These are phyloP conservation scores for Hygrocybe punicea DNA, from an alignment of 768 basidiomycete genomes.

Conservation along the genomic window DNA sequence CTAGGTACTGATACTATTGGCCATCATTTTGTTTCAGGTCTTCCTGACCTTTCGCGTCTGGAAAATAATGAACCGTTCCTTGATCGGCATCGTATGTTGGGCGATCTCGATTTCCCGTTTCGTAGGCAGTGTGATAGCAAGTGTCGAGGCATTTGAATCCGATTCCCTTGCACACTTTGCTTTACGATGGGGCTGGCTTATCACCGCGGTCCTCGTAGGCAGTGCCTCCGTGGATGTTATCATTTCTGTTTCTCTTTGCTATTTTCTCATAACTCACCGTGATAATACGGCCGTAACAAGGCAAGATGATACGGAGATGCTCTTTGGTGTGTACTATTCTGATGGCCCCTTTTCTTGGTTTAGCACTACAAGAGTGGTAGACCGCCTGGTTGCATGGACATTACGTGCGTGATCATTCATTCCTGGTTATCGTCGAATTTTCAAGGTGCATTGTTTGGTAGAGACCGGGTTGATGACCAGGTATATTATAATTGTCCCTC, in stretches of 20 bases:
- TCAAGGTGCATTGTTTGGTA: neutral
- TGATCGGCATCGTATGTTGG: neutral
- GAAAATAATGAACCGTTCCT: neutral
- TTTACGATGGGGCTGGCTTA: neutral
- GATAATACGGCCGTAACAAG: neutral
- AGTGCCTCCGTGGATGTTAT: conserved; percentile 8
- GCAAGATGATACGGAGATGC: neutral
- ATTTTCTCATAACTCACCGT: neutral
- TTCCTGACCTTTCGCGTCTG: neutral
- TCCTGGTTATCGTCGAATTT: neutral
- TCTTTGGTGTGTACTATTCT: neutral
- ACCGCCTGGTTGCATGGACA: neutral
- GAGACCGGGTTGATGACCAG: neutral
- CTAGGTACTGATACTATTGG: neutral
- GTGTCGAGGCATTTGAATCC: neutral
- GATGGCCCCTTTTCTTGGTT: too few species aligned
- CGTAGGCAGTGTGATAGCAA: neutral
- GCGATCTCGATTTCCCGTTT: neutral
- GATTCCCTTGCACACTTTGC: neutral
- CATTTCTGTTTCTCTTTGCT: conserved; percentile 2
- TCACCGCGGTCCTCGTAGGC: neutral
- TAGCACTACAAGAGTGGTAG: neutral
- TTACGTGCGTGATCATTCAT: neutral
- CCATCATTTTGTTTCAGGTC: neutral
- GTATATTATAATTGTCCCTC: neutral